Base-by-base conservation (phyloP, 257 asterid genomes). In the Penstemon davidsonii region DNA sequence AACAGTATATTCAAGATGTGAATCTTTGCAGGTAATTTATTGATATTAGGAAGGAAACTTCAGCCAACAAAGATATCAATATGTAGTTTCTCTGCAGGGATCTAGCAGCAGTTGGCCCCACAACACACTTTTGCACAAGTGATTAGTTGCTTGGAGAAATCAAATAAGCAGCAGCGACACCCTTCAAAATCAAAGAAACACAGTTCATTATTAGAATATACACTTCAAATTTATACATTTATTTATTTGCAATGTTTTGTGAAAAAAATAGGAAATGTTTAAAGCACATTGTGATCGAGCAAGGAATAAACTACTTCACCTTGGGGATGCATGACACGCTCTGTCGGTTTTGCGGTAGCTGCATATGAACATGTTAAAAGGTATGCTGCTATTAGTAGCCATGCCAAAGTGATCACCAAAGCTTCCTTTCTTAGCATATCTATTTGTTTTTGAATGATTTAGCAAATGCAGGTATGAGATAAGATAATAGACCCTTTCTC, bases 121-220 rank as follows among this genome's bases (percentile, higher is more conserved):
- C 83, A 81, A 69, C 84, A 76, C 7, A 25, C 67, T 47, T n/a
- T 59, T 1, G 42, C 73, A 39, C 84, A 82, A 39, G 66, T 42
- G 71, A 82, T 70, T 15, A 62, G 60, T 7, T 60, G 70, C 75
- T 76, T 70, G 40, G 74, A 37, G 72, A 37, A 69, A 52, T 70
- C 15, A n/a, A 71, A 76, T 5, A 54, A 4, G 80, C 87, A 82
- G 82, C 84, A 79, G 3, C 73, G 75, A 38, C 87, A 82, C 40
- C 77, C 86, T 82, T 73, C 76, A 55, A n/a, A 50, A 70, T n/a
- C 51, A 68, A 71, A 57, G 6, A 9, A n/a, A 38, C 18, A 13
- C 38, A 36, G 5, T 13, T 51, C 57, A 73, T 64, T 52, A 72
- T 13, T 51, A 39, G 5, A 36, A 13, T n/a, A 58, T 12, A 46